Evolutionary conservation across 176 grass and related monocot genomes (phyloP).

Genomic region (Hordeum marinum): DNA sequence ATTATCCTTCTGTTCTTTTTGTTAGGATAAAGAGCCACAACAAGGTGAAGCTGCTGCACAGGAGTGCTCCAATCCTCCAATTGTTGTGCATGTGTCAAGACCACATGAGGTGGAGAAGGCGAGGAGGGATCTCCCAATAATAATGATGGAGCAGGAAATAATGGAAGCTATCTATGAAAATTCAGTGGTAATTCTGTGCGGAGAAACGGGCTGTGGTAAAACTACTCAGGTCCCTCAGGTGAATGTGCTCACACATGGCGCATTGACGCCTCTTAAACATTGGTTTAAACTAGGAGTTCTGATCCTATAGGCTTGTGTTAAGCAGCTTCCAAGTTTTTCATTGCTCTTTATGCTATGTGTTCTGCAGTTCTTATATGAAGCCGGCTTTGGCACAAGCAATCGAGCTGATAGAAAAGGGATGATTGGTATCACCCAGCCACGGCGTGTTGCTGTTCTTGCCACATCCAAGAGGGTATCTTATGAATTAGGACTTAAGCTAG

Average conservation of each 20-base stretch:
- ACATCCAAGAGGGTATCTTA: conserved; percentile 82
- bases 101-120: conserved; percentile 72
- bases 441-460: conserved; percentile 91
- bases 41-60: conserved; percentile 27
- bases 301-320: conserved; percentile 8
- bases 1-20: conserved; percentile 13
- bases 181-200: conserved; percentile 83
- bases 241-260: conserved; percentile 13
- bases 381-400: conserved; percentile 83
- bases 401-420: conserved; percentile 73
- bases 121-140: conserved; percentile 92
- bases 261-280: conserved; percentile 42
- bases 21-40: conserved; percentile 42
- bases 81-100: conserved; percentile 78
- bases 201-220: conserved; percentile 99
- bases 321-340: not conserved
- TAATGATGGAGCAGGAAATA: conserved; percentile 99
- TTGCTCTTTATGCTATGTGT: not conserved
- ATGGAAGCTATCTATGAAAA: conserved; percentile 99
- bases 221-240: conserved; percentile 98
- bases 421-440: conserved; percentile 95
- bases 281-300: not conserved
- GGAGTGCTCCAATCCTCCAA: conserved; percentile 44
- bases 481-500: conserved; percentile 80
- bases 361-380: conserved; percentile 90